Conservation (phyloP, 768 basidiomycete genomes). For the Amanita pseudoporphyria region DNA sequence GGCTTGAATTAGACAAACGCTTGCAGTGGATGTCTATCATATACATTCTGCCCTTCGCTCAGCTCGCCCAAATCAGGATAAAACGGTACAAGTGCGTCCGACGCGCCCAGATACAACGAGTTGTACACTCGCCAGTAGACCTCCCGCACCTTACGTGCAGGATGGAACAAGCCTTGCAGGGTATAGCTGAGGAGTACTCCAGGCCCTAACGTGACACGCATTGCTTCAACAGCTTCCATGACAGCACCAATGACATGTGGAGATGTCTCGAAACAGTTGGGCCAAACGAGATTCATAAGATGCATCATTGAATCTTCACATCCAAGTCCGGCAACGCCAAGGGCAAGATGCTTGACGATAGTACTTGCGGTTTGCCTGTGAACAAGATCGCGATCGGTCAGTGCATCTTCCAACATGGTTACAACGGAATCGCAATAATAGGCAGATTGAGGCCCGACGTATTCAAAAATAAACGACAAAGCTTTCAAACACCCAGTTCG, state of each 20-base stretch:
- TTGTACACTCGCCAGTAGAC: constrained; percentile 98
- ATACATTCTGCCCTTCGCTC: constrained; percentile 85
- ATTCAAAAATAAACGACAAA: constrained; percentile 98
- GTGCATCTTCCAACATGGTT: constrained; percentile 95
- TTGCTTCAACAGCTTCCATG: constrained; percentile 97
- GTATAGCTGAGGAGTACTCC: constrained; percentile 89
- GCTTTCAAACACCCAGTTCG: constrained; percentile 98
- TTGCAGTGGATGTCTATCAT: constrained; percentile 77
- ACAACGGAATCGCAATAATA: constrained; percentile 97
- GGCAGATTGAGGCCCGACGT: constrained; percentile 92
- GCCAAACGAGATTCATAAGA: constrained; percentile 97
- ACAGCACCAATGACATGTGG: constrained; percentile 98
- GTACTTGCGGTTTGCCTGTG: constrained; percentile 97
- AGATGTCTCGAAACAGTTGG: constrained; percentile 96
- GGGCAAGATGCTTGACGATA: constrained; percentile 95
- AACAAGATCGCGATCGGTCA: constrained; percentile 96
- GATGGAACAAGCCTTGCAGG: constrained; percentile 94
- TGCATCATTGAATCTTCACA: constrained; percentile 98
- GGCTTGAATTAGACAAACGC: constrained; percentile 61
- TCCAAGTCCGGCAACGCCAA: constrained; percentile 94
- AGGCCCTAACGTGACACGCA: constrained; percentile 93
- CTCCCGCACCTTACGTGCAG: constrained; percentile 93
- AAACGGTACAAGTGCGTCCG: constrained; percentile 90
- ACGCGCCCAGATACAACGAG: constrained; percentile 82
- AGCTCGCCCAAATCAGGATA: constrained; percentile 88